Conservation (phyloP, 352 stramenopile genomes). For the Saprolegnia diclina region DNA sequence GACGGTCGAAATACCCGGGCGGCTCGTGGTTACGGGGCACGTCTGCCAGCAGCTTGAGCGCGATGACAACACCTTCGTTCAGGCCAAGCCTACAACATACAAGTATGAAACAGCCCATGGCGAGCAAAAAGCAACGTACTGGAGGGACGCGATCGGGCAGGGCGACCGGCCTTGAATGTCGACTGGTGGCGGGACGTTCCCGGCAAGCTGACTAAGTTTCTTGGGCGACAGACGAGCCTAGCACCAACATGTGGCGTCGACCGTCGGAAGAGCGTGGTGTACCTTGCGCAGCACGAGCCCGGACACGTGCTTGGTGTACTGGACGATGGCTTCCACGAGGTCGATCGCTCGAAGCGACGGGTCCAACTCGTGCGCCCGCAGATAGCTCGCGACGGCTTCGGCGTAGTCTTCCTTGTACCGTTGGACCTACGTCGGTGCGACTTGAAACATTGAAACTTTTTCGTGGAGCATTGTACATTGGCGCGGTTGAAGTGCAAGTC, state of each 20-base stretch:
- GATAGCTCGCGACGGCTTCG: conserved; percentile 14
- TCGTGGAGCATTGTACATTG: not conserved
- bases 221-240: conserved; percentile 2
- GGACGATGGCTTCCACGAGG: conserved; percentile 19
- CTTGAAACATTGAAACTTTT: not conserved
- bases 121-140: conserved; percentile 2
- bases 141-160: conserved; percentile 2
- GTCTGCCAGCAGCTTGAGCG: conserved; percentile 22
- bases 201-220: conserved; percentile 2
- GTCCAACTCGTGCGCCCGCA: conserved; percentile 19
- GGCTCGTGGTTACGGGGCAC: conserved; percentile 17
- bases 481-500: conserved; percentile 27
- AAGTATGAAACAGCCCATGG: not conserved
- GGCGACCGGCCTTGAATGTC: conserved; percentile 21
- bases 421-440: conserved; percentile 1
- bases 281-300: conserved; percentile 22
- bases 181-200: not conserved
- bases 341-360: conserved; percentile 21
- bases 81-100: conserved; percentile 1
- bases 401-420: conserved; percentile 28
- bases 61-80: conserved; percentile 22
- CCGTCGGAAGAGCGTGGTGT: not conserved
- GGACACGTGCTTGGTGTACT: conserved; percentile 11
- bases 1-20: conserved; percentile 4
- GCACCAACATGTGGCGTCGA: not conserved